These are phyloP conservation scores for Clitoria ternatea DNA, from an alignment of 306 rosid species.

Conservation along the genomic window DNA sequence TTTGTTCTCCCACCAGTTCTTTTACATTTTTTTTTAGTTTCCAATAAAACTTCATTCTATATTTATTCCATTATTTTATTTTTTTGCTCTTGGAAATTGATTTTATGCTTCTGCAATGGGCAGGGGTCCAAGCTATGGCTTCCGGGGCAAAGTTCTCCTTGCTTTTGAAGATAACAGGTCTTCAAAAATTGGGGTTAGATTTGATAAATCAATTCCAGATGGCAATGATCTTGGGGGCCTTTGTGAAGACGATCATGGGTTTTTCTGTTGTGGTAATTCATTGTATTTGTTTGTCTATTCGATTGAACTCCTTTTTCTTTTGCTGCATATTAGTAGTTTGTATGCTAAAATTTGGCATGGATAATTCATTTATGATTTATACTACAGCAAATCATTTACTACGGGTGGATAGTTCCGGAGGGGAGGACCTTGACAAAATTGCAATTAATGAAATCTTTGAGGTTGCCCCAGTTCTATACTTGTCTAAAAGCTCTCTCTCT, in stretches of 20 bases:
- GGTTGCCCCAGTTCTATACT: slow-evolving; percentile 38
- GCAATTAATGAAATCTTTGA: slow-evolving; percentile 82
- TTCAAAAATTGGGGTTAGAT: slow-evolving; percentile 92
- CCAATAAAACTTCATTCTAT: background rate
- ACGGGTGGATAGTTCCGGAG: slow-evolving; percentile 69
- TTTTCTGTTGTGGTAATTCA: slow-evolving; percentile 77
- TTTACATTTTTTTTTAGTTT: background rate
- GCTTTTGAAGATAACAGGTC: slow-evolving; percentile 82
- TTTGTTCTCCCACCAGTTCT: background rate
- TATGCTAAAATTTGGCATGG: background rate
- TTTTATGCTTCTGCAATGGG: slow-evolving; percentile 6
- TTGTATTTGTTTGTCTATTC: slow-evolving; percentile 8
- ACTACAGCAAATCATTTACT: slow-evolving; percentile 65
- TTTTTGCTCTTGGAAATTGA: slow-evolving; percentile 1
- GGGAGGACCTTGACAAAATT: slow-evolving; percentile 75
- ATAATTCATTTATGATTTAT: slow-evolving; percentile 14
- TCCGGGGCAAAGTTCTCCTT: slow-evolving; percentile 81
- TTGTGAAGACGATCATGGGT: slow-evolving; percentile 85
- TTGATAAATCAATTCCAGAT: slow-evolving; percentile 84
- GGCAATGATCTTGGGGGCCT: slow-evolving; percentile 93
- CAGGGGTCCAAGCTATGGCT: slow-evolving; percentile 93
- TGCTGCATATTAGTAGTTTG: slow-evolving; percentile 2
- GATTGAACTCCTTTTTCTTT: background rate
- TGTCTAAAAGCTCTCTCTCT: slow-evolving; percentile 8
- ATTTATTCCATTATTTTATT: background rate